These are phyloP conservation scores for Metrosideros polymorpha DNA, from an alignment of 441 rosid species.

Conservation along the genomic window DNA sequence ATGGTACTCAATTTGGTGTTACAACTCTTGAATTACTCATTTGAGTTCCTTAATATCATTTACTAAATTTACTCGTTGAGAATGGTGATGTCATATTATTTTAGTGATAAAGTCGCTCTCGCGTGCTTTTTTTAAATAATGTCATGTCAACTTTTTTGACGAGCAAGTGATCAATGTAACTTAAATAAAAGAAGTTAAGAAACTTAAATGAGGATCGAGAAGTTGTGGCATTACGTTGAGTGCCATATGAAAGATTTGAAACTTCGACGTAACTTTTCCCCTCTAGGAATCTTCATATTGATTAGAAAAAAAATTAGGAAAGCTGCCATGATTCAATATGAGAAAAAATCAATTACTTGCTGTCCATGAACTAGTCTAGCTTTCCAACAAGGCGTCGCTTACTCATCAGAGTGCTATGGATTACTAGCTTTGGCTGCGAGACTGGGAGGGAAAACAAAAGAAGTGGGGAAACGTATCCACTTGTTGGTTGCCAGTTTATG, in stretches of 20 bases:
- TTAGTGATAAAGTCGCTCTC: neutral
- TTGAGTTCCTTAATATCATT: neutral
- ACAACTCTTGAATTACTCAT: neutral
- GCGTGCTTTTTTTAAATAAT: neutral
- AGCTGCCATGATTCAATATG: neutral
- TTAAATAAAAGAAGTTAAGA: neutral
- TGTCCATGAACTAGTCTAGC: neutral
- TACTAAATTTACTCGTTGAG: neutral
- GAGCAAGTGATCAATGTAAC: neutral
- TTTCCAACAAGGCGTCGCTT: neutral
- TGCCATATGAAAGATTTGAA: neutral
- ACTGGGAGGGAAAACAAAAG: neutral
- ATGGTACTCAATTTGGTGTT: neutral
- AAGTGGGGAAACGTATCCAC: neutral
- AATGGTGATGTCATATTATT: neutral
- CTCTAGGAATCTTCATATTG: neutral
- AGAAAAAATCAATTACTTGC: neutral
- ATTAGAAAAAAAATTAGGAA: neutral
- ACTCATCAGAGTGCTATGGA: neutral
- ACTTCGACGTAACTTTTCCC: neutral
- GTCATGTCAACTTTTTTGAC: fast-evolving
- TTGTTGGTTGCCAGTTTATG: neutral
- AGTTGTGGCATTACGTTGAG: neutral
- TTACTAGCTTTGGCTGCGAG: neutral
- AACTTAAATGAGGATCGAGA: neutral